A percentile compares a stretch with the other conserved stretches of the same genome.
Conservation (phyloP, 192 early-diverging fungal genomes). For the Lunasporangiospora selenospora region DNA sequence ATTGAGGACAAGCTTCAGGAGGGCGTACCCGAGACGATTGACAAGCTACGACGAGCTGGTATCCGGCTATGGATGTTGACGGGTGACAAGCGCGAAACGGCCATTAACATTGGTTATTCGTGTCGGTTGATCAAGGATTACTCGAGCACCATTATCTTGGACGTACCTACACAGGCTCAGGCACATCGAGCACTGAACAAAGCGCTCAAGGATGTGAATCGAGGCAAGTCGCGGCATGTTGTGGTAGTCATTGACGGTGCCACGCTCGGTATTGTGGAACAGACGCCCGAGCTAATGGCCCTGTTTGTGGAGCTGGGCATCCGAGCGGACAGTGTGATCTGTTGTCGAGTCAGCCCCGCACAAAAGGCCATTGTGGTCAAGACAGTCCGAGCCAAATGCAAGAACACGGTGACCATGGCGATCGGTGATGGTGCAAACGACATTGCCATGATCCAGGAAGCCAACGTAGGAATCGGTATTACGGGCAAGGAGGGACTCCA, state of each 20-base stretch:
- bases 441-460: constrained; percentile 95
- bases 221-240: constrained; percentile 44
- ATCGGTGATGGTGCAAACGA: constrained; percentile 97
- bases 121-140: constrained; percentile 68
- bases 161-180: constrained; percentile 42
- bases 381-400: constrained; percentile 59
- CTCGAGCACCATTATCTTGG: constrained; percentile 54
- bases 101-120: constrained; percentile 89
- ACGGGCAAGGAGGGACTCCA: constrained; percentile 88
- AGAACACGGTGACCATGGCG: constrained; percentile 69
- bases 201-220: constrained; percentile 48
- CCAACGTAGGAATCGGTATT: constrained; percentile 93
- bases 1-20: constrained; percentile 91
- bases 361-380: constrained; percentile 92
- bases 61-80: constrained; percentile 93
- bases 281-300: constrained; percentile 56
- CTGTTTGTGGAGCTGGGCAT: constrained; percentile 79
- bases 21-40: constrained; percentile 87
- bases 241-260: constrained; percentile 57
- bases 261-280: constrained; percentile 53
- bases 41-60: constrained; percentile 75
- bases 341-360: constrained; percentile 87
- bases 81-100: constrained; percentile 91
- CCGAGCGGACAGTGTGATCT: constrained; percentile 82
- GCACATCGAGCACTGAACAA: constrained; percentile 43